Evolutionary conservation across 768 basidiomycete species (phyloP).

Genomic region (Suillus cothurnatus): DNA sequence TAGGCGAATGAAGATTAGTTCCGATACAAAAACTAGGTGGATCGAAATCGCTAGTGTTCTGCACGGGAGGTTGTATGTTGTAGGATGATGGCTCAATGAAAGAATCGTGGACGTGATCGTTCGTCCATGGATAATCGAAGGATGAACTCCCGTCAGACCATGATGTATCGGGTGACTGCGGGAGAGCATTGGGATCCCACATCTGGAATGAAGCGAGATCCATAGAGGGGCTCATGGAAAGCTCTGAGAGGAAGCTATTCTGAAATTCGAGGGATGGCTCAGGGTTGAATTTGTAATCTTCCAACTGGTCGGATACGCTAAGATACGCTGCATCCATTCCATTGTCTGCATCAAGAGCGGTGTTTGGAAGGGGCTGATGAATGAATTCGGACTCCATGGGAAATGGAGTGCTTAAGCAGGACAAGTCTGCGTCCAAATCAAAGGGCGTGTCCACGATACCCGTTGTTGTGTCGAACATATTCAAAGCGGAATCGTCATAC

Average conservation of each 20-base stretch:
- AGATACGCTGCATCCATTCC: too few species aligned
- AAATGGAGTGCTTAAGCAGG: too few species aligned
- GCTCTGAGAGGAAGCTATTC: too few species aligned
- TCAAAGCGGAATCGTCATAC: too few species aligned
- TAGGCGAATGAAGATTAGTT: not conserved
- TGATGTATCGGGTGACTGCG: not conserved
- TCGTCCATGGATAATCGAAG: not conserved
- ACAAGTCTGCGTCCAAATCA: not conserved
- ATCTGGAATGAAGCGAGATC: not conserved
- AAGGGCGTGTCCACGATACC: not conserved
- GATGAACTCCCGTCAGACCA: not conserved
- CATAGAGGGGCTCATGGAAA: too few species aligned
- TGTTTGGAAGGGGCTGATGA: not conserved
- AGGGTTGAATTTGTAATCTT: not conserved
- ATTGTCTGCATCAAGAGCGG: not conserved
- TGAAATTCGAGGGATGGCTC: too few species aligned
- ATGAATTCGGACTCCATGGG: not conserved
- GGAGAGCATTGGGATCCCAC: too few species aligned
- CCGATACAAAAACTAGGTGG: not conserved
- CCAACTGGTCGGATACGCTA: not conserved
- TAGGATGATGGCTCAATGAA: too few species aligned
- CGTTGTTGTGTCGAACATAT: not conserved
- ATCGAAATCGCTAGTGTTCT: not conserved
- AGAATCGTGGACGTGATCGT: too few species aligned
- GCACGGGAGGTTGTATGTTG: not conserved